Base-by-base conservation (phyloP, 768 basidiomycete species). In the Chalciporus piperatus region DNA sequence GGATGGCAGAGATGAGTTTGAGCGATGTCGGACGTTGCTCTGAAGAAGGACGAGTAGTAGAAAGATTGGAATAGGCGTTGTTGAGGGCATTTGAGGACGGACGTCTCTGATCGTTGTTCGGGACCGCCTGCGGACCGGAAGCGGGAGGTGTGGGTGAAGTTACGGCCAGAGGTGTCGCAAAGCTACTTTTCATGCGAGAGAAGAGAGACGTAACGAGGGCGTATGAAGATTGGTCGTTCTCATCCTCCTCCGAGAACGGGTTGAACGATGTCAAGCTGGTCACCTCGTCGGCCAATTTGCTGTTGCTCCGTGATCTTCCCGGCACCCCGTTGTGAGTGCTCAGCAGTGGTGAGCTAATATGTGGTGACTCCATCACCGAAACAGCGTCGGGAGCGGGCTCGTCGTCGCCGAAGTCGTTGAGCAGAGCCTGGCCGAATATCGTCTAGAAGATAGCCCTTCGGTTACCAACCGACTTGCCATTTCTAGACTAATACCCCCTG, bases 211-310 rank as follows among this genome's bases (percentile, higher is more conserved):
- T 83, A 51, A 93, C 86, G 48, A 93, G 75, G 7, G 89, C 85
- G 66, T 91, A 92, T 14, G 89, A 92, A 8, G 89, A 87, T 60
- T 89, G 86, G 58, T 92, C 91, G 64, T 90, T 82, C 69, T 93
- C 92, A 64, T 93, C 91, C 66, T 94, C 92, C 64, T 92, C 89
- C n/a, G 88, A 83, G 73, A 92, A 94, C 6, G 90, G 90, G 66
- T 93, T 93, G 76, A 88, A 92, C 45, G 89, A 89, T 25, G 92
- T 94, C 50, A 94, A 72, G 62, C 83, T 82, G 41, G 79, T 78
- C 40, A 85, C 77, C 74, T 89, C 89, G 45, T 85, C 75, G 17
- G 55, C 67, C 9, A 73, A 67, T 60, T 78, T 84, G 28, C 79
- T 77, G 66, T 77, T 83, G 67, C 81, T 83, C 58, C 83, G 77